These are phyloP conservation scores for Metschnikowia continentalis DNA, from an alignment of 805 yeast species.

Conservation along the genomic window DNA sequence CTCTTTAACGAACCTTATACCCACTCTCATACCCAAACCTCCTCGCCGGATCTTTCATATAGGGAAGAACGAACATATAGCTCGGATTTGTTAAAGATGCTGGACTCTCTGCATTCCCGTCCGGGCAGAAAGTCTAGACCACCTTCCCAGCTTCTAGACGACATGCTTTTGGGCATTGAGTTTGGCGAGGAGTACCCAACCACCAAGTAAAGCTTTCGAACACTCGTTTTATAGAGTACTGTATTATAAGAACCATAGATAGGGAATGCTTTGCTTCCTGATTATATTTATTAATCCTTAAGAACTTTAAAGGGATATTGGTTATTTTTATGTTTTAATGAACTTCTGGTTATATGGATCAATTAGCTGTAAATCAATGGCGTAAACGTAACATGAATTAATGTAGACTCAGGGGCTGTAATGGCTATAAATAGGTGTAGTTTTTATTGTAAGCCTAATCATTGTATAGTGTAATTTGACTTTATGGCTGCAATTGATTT, in stretches of 20 bases:
- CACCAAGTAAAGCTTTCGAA: background rate
- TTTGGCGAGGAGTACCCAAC: slow-evolving; percentile 7
- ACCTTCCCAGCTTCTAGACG: slow-evolving; percentile 48
- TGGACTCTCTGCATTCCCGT: background rate
- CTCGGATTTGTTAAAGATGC: slow-evolving; percentile 6
- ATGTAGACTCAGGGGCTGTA: too few species aligned
- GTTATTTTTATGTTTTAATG: too few species aligned
- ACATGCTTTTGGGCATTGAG: slow-evolving; percentile 31
- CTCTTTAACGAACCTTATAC: slow-evolving; percentile 7
- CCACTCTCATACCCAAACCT: background rate
- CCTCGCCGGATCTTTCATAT: background rate
- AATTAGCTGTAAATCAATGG: too few species aligned
- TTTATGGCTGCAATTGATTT: too few species aligned
- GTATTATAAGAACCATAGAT: background rate
- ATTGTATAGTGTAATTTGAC: too few species aligned
- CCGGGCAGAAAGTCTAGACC: slow-evolving; percentile 30
- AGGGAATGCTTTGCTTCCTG: too few species aligned
- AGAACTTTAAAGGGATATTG: too few species aligned
- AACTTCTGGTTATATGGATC: too few species aligned
- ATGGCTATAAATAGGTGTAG: too few species aligned
- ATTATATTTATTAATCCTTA: too few species aligned
- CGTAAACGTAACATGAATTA: too few species aligned
- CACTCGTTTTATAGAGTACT: background rate
- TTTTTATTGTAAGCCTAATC: too few species aligned
- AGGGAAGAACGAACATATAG: background rate